Base-by-base conservation (phyloP, 2,329 filamentous ascomycete genomes). In the Aureobasidium sp. region DNA sequence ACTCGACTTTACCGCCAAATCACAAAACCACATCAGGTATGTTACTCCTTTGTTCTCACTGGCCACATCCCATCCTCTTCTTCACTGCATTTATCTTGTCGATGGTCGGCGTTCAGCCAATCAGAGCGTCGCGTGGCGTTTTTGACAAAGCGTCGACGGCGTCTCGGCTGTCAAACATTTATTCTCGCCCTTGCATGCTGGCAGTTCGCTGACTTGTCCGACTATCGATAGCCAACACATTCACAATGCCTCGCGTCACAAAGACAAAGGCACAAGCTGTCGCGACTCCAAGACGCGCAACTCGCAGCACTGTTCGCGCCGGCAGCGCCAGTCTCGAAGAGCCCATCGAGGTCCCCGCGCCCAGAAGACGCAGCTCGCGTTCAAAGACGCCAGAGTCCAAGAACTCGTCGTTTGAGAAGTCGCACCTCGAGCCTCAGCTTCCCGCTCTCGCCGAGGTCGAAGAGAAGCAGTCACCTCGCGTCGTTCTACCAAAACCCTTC, bases 401-500 rank as follows among this genome's bases (percentile, higher is more conserved):
- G 55, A 32, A 15, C 20, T 48, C 55, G 55, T 57, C 53, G 13
- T 57, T 57, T n/a, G 53, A 57, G 39, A 57, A 57, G 53, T 29
- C 37, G 34, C 50, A 53, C 8, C 50, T 20, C 50, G 50, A 37
- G 32, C 13, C 24, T 10, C 53, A 47, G 9, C 53, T 57, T 46
- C 53, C 53, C 10, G 39, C 53, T 37, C 41, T 57, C 13, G 7
- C 39, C 39, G 53, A 57, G 41, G 53, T 36, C 13, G 41, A 57
- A 47, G 41, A 57, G 13, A 37, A 37, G 13, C 34, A 37, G n/a
- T 46, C 56, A 1, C 41, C 57, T 29, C 57, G 44, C 36, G 24
- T 60, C 46, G 15, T 24, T 12, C n/a, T 60, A 3, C 57, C 57
- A 24, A 7, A 51, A 15, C 57, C 57, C 8, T 5, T 15, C 46